Evolutionary conservation across 148 eudicot species (phyloP), one percentile per base, ranked within the genome.

Genomic region (Rheum nobile): DNA sequence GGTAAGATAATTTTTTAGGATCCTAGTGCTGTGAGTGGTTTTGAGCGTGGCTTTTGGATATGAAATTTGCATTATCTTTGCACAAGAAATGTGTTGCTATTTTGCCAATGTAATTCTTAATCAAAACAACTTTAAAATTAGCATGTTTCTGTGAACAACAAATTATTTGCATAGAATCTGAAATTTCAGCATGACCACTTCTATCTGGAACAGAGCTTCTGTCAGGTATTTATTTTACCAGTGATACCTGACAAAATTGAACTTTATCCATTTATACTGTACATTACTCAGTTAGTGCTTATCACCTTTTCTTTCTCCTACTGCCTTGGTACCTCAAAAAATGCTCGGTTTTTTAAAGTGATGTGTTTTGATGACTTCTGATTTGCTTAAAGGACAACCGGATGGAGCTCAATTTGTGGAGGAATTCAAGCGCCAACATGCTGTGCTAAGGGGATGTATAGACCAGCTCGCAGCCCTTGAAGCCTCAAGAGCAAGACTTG

Each of bases 371-470:
- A 16, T 29, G 44, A 39, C 28, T 54, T 6, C n/a, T 54, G n/a
- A 32, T 44, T 26, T 52, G 38, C 43, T 34, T 8, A 61, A 74
- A 88, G 94, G 88, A 31, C 82, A 83, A 67, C 46, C 76, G 8
- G 77, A 80, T 69, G 84, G 81, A 28, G 50, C 86, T 82, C 86
- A 84, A 28, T 59, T 83, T 75, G 79, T 74, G 61, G 91, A 88
- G 82, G 93, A 94, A 78, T 82, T 89, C 54, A 86, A 84, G 84
- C 96, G 86, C 72, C 89, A 94, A 77, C 90, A 87, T 80, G 83
- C 82, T 50, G 75, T 84, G n/a, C 83, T 94, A 81, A 89, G 78
- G 77, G 90, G 87, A 71, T 85, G 90, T 82, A 86, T 91, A 75
- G 88, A 89, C 71, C 93, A 89, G 75, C 87, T 94, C 46, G 78